Conservation (phyloP, 306 rosid species). For the Rubus idaeus region DNA sequence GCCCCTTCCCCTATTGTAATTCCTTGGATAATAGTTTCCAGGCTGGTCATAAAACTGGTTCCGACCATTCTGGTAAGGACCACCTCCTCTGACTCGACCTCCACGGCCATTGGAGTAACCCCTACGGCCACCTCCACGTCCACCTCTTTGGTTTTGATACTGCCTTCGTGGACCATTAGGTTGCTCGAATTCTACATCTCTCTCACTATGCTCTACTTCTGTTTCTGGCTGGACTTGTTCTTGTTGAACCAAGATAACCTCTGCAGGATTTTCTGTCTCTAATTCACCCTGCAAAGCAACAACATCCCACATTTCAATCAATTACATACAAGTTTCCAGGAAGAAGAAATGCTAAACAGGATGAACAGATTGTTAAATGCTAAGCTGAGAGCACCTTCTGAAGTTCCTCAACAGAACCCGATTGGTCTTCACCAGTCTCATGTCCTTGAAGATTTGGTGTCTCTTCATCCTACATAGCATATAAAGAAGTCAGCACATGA, state of each 20-base stretch:
- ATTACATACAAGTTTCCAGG: constrained; percentile 2
- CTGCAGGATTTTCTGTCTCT: constrained; percentile 48
- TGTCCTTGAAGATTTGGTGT: constrained; percentile 43
- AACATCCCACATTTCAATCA: constrained; percentile 13
- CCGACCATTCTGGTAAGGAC: constrained; percentile 74
- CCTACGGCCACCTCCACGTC: constrained; percentile 81
- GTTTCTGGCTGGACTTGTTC: constrained; percentile 45
- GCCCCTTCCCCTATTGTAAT: constrained; percentile 69
- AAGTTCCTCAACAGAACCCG: constrained; percentile 41
- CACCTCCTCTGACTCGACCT: constrained; percentile 65
- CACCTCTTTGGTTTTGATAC: constrained; percentile 84
- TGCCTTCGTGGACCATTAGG: constrained; percentile 58
- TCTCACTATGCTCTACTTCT: constrained; percentile 51
- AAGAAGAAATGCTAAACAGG: neutral
- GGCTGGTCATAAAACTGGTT: constrained; percentile 80
- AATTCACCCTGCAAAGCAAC: constrained; percentile 58
- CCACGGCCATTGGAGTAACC: constrained; percentile 84
- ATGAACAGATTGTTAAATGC: neutral
- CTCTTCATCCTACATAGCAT: constrained; percentile 51
- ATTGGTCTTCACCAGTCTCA: constrained; percentile 43
- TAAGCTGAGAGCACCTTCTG: constrained; percentile 29
- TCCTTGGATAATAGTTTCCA: constrained; percentile 73
- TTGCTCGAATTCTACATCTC: constrained; percentile 70
- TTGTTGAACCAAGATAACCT: constrained; percentile 45
- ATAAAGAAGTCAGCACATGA: neutral